Percentiles rank a stretch among this genome's conserved stretches.
Conservation (phyloP, 1,284 basidiomycete genomes). For the Kalmanozyma brasiliensis region DNA sequence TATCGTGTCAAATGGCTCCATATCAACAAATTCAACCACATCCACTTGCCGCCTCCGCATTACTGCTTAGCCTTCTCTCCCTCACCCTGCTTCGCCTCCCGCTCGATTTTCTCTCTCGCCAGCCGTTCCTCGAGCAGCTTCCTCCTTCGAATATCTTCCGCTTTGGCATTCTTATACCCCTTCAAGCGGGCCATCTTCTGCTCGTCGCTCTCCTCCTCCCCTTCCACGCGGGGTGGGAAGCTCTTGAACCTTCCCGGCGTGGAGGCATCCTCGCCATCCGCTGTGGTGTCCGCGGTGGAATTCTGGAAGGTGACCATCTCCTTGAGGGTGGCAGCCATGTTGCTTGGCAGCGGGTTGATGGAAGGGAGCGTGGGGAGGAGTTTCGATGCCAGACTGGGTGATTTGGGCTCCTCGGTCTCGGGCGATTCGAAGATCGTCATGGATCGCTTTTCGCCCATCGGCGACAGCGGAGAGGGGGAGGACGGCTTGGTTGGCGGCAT, state of each 20-base stretch:
- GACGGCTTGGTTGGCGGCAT: conserved; percentile 1
- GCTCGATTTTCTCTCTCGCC: conserved; percentile 13
- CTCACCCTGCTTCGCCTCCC: conserved; percentile 5
- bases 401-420: background rate
- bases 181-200: conserved; percentile 30
- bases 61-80: too few species aligned
- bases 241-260: background rate
- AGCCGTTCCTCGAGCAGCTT: conserved; percentile 27
- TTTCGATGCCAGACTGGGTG: conserved; percentile 1
- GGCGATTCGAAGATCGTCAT: conserved; percentile 19
- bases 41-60: too few species aligned
- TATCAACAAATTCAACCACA: too few species aligned
- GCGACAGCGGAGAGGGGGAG: conserved; percentile 1
- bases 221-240: background rate
- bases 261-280: conserved; percentile 31
- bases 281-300: conserved; percentile 25
- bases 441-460: background rate
- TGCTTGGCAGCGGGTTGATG: conserved; percentile 8
- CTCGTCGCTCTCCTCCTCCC: conserved; percentile 16
- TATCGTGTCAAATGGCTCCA: too few species aligned
- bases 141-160: conserved; percentile 44
- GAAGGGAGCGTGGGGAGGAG: conserved; percentile 18
- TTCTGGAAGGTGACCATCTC: conserved; percentile 27
- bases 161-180: conserved; percentile 53
- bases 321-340: conserved; percentile 30